Base-by-base conservation (phyloP, 495 filamentous ascomycete species). In the Lophiostoma macrostomum region DNA sequence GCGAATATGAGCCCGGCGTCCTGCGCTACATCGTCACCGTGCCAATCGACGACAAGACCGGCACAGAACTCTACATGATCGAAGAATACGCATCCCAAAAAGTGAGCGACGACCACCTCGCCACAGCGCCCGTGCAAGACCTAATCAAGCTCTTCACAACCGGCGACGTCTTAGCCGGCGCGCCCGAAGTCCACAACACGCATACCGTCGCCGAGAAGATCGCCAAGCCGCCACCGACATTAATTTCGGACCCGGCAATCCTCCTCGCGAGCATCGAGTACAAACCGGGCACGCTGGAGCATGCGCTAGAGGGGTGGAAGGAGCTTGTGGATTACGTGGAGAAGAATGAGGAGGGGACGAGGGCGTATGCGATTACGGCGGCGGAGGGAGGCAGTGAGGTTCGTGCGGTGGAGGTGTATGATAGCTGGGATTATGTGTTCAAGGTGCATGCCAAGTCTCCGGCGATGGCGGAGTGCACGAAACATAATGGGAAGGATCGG, bases 1-100 rank as follows among this genome's bases (percentile, higher is more conserved):
- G 31, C 12, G 34, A 20, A 10, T 8, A 50, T 25, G 34, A 50
- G 34, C 34, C 46, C 8, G 32, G 32, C 5, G 46, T 50, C 18
- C 35, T 50, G 1, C 32, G 46, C 10, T 50, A 50, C 31, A 27
- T 29, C 22, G 46, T 40, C 18, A 50, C 46, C 1, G 20, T 50
- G 24, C 46, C 46, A 12, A 16, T 50, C 1, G 46, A 50, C 13
- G 46, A 50, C 24, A 27, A 20, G 4, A 39, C 34, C 19, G 46
- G 34, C 11, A 50, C 46, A 11, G 46, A 28, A 1, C 24, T 50
- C 2, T 50, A 39, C 14, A 50, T 50, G 46, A 50, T 50, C 20
- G 46, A 39, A 30, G 46, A 50, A 20, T 50, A 52, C 22, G 49
- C 49, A 1, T 52, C 49, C 1, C 37, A 16, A 29, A 38, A n/a